phyloP scores from a whole-genome alignment of 139 green algal species.

The Gonium pectorale region DNA sequence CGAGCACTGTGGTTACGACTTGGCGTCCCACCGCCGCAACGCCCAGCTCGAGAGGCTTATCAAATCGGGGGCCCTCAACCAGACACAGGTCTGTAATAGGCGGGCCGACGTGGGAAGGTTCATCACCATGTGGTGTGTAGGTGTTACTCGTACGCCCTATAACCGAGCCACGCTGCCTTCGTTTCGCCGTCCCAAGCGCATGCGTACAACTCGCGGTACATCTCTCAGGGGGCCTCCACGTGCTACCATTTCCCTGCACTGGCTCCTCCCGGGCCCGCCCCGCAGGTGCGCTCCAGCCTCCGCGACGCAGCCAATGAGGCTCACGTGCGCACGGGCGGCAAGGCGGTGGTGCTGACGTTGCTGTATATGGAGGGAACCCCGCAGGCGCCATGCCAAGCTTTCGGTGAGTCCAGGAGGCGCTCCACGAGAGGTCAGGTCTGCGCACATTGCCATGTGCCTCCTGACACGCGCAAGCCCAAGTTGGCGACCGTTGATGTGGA shows the following conservation, averaged over 20 bases:
- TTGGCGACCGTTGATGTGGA: too few relatives aligned
- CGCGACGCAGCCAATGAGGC: conserved; percentile 23
- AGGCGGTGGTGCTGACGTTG: conserved; percentile 34
- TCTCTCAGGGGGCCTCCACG: too few relatives aligned
- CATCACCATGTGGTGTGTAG: background rate
- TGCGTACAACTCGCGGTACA: too few relatives aligned
- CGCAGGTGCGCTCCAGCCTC: conserved; percentile 7
- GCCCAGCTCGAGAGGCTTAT: conserved; percentile 18
- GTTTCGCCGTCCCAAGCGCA: too few relatives aligned
- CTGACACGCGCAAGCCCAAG: too few relatives aligned
- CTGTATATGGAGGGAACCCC: background rate
- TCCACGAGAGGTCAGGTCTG: too few relatives aligned
- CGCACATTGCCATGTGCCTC: too few relatives aligned
- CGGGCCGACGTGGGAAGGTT: background rate
- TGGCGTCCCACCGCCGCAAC: conserved; percentile 14
- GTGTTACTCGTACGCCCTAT: too few relatives aligned
- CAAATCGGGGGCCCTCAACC: background rate
- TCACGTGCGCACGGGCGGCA: conserved; percentile 27
- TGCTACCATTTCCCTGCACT: too few relatives aligned
- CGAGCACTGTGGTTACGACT: conserved; percentile 33
- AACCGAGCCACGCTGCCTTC: too few relatives aligned
- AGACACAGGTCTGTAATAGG: background rate
- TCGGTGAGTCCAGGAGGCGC: conserved; percentile 19
- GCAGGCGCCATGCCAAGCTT: conserved; percentile 1
- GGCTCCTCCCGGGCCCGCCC: background rate